A percentile compares a stretch with the other conserved stretches of the same genome.
Evolutionary conservation across 768 basidiomycete genomes (phyloP).

Genomic region (Tubosaeta brunneosetosa): DNA sequence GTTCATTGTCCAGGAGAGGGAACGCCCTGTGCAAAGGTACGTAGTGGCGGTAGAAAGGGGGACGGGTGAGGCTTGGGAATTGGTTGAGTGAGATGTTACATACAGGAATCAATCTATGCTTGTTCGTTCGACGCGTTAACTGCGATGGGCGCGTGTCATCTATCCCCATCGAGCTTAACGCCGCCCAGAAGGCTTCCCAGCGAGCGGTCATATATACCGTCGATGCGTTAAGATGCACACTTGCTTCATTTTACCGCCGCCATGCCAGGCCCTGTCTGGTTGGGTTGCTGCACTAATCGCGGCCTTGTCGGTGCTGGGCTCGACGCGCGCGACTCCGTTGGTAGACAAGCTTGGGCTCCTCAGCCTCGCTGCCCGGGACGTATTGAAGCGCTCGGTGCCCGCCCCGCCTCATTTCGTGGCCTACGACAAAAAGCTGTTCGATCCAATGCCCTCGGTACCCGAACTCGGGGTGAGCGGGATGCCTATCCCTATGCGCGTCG

Average conservation of each 20-base stretch:
- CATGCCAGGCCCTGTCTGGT: neutral
- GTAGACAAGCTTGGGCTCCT: slow-evolving; percentile 14
- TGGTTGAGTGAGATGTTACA: neutral
- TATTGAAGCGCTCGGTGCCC: slow-evolving; percentile 21
- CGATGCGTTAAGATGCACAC: neutral
- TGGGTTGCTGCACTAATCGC: neutral
- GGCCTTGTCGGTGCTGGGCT: slow-evolving; percentile 6
- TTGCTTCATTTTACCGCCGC: neutral
- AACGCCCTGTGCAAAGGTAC: too few species aligned
- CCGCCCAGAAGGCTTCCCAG: too few species aligned
- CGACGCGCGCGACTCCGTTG: slow-evolving; percentile 9
- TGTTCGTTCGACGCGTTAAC: neutral
- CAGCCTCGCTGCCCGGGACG: slow-evolving; percentile 14
- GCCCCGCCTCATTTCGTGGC: slow-evolving; percentile 47
- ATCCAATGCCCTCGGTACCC: slow-evolving; percentile 40
- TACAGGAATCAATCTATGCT: too few species aligned
- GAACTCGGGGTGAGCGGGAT: slow-evolving; percentile 34
- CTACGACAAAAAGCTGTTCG: slow-evolving; percentile 38
- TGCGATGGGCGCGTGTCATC: too few species aligned
- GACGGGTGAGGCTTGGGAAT: neutral
- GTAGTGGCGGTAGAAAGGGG: neutral
- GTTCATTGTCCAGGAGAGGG: neutral
- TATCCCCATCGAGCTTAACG: neutral
- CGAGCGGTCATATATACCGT: neutral
- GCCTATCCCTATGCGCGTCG: neutral